A percentile compares a stretch with the other conserved stretches of the same genome.
Conservation (phyloP, 148 eudicot species). For the Fagopyrum tataricum region DNA sequence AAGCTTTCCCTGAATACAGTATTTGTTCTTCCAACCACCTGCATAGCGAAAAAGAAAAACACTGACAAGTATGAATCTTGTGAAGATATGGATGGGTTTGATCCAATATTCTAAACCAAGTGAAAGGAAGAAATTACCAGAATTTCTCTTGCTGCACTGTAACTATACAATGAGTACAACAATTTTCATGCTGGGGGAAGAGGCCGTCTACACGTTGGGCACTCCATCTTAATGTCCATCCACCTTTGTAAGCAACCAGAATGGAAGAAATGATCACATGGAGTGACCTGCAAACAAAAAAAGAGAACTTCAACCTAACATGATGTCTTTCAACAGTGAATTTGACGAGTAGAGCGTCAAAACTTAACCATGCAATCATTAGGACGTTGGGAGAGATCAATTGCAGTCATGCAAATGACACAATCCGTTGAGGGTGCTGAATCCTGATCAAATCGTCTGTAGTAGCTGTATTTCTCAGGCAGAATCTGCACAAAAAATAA, state of each 20-base stretch:
- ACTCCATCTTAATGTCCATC: slow-evolving; percentile 99
- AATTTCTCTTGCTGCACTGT: neutral
- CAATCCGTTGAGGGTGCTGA: slow-evolving; percentile 59
- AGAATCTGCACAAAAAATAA: slow-evolving; percentile 52
- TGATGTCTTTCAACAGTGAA: neutral
- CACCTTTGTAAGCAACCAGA: slow-evolving; percentile 92
- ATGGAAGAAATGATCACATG: slow-evolving; percentile 98
- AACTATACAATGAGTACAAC: neutral
- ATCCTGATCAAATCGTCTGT: slow-evolving; percentile 62
- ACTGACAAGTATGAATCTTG: neutral
- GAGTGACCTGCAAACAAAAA: slow-evolving; percentile 59
- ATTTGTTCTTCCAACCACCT: neutral
- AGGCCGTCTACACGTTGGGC: slow-evolving; percentile 94
- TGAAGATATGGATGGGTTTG: neutral
- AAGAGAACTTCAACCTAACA: neutral
- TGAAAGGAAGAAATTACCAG: neutral
- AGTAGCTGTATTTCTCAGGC: slow-evolving; percentile 91
- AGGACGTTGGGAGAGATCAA: slow-evolving; percentile 67
- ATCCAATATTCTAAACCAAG: neutral
- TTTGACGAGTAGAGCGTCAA: neutral
- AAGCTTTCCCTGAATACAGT: neutral
- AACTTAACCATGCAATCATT: slow-evolving; percentile 84
- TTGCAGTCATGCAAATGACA: slow-evolving; percentile 94
- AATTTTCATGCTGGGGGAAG: slow-evolving; percentile 58
- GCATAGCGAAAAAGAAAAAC: neutral